A percentile compares a stretch with the other conserved stretches of the same genome.
These are phyloP conservation scores for Catunica adiposa DNA, from an alignment of 2,329 filamentous ascomycete genomes.

Conservation along the genomic window DNA sequence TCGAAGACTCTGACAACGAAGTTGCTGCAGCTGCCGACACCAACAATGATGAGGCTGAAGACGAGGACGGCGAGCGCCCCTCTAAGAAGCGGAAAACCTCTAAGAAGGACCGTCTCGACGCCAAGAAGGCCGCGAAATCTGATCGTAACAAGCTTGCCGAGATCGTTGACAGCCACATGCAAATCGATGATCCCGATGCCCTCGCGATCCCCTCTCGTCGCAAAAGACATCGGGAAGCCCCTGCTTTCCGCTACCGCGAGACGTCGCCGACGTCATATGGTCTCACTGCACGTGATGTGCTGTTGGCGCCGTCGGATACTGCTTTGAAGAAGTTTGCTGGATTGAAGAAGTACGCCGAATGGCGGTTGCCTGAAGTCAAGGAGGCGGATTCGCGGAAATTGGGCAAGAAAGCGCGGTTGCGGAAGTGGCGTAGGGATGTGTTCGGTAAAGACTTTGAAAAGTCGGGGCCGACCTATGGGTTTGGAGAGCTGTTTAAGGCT, in stretches of 20 bases:
- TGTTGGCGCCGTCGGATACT: constrained; percentile 69
- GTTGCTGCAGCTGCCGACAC: constrained; percentile 17
- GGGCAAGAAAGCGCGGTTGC: constrained; percentile 78
- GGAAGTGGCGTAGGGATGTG: constrained; percentile 62
- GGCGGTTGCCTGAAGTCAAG: constrained; percentile 81
- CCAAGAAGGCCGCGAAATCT: constrained; percentile 57
- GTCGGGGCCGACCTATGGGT: constrained; percentile 41
- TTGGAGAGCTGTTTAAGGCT: constrained; percentile 25
- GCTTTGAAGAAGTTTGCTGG: constrained; percentile 82
- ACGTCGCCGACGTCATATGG: constrained; percentile 83
- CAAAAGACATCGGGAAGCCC: constrained; percentile 14
- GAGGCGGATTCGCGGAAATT: constrained; percentile 71
- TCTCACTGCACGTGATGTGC: constrained; percentile 75
- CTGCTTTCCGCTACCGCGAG: constrained; percentile 78
- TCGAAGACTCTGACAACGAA: constrained; percentile 27
- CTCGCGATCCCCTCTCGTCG: constrained; percentile 21
- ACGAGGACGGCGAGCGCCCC: constrained; percentile 23
- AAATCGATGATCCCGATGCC: constrained; percentile 50
- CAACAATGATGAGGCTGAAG: constrained; percentile 23
- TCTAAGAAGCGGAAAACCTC: constrained; percentile 44
- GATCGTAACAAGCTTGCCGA: constrained; percentile 74
- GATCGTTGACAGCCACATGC: constrained; percentile 66
- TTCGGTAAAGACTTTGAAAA: constrained; percentile 43
- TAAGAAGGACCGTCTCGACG: constrained; percentile 39
- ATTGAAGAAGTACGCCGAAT: constrained; percentile 85